phyloP scores from a whole-genome alignment of 1,284 basidiomycete species.

The Malassezia sp. region DNA sequence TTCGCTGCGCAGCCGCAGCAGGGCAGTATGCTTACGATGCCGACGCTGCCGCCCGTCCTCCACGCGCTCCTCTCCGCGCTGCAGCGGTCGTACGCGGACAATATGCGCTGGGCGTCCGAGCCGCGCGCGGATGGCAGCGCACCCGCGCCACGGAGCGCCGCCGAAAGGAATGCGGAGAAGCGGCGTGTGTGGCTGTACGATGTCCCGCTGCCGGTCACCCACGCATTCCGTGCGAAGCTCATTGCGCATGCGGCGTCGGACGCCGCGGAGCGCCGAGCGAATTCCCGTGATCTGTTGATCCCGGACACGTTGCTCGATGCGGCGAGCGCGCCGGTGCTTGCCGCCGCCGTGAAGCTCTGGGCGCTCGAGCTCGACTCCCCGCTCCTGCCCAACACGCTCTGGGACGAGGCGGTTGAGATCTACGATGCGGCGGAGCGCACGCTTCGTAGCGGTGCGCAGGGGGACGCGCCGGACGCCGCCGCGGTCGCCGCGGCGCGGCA shows the following conservation, averaged over 20 bases:
- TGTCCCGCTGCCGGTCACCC: constrained; percentile 59
- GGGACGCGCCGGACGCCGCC: constrained; percentile 51
- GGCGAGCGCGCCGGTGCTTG: constrained; percentile 60
- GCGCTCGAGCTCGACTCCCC: constrained; percentile 33
- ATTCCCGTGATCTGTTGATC: constrained; percentile 6
- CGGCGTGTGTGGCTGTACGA: constrained; percentile 83
- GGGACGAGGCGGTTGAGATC: constrained; percentile 36
- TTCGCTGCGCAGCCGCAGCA: neutral
- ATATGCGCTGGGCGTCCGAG: constrained; percentile 42
- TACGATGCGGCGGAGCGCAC: constrained; percentile 27
- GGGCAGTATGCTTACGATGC: constrained; percentile 16
- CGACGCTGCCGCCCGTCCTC: constrained; percentile 60
- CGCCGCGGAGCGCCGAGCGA: constrained; percentile 14
- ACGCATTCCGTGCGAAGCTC: constrained; percentile 68
- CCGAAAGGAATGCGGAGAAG: constrained; percentile 54
- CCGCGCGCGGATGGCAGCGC: constrained; percentile 12
- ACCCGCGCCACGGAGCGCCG: neutral
- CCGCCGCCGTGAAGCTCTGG: constrained; percentile 71
- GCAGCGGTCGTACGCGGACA: constrained; percentile 56
- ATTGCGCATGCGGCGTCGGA: constrained; percentile 49
- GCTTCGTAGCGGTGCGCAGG: neutral
- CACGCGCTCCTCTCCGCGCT: constrained; percentile 59
- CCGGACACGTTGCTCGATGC: constrained; percentile 12
- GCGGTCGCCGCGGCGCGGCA: too few species aligned
- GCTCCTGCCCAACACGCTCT: constrained; percentile 29